phyloP scores from a whole-genome alignment of 768 basidiomycete species.

The Daedalea quercina region DNA sequence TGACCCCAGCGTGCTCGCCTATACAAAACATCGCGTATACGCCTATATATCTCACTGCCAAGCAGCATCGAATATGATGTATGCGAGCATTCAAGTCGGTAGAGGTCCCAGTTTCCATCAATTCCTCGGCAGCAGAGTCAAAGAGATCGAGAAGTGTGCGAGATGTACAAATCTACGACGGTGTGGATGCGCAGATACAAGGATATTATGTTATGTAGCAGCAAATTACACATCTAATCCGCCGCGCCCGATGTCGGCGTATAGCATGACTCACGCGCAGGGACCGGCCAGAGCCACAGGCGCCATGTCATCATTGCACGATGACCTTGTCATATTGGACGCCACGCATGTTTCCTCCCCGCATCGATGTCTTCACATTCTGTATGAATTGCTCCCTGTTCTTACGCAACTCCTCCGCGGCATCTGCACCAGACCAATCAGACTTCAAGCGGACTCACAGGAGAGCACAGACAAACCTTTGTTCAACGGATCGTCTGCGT shows the following conservation, averaged over 20 bases:
- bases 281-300: neutral
- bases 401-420: slow-evolving; percentile 89
- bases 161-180: neutral
- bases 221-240: slow-evolving; percentile 13
- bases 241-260: neutral
- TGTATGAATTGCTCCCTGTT: slow-evolving; percentile 76
- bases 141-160: neutral
- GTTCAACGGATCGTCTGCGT: slow-evolving; percentile 97
- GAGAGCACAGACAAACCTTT: slow-evolving; percentile 57
- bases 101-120: too few relatives aligned
- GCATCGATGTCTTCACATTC: slow-evolving; percentile 87
- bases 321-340: slow-evolving; percentile 73
- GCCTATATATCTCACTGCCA: too few relatives aligned
- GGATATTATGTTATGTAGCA: too few relatives aligned
- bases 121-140: too few relatives aligned
- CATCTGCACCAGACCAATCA: slow-evolving; percentile 52
- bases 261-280: neutral
- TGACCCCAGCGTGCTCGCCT: too few relatives aligned
- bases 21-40: too few relatives aligned
- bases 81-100: too few relatives aligned
- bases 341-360: slow-evolving; percentile 72
- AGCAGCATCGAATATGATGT: too few relatives aligned
- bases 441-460: slow-evolving; percentile 6
- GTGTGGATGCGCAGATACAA: neutral
- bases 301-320: neutral